Evolutionary conservation across 257 asterid genomes (phyloP).

Genomic region (Cruciata laevipes): DNA sequence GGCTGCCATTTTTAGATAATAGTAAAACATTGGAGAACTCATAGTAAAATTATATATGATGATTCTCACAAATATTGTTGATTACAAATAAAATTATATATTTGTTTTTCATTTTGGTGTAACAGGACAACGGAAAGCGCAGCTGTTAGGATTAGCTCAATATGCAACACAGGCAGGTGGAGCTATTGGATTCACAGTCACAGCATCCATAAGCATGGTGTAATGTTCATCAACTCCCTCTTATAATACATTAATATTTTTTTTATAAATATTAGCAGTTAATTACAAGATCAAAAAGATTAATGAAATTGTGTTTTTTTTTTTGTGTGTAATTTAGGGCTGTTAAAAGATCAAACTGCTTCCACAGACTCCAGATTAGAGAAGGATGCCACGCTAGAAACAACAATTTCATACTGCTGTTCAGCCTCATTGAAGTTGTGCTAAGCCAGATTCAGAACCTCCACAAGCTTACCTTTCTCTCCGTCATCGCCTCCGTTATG

Average conservation of each 20-base stretch:
- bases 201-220: conserved; percentile 36
- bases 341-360: conserved; percentile 49
- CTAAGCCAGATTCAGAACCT: conserved; percentile 60
- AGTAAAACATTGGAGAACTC: too few relatives aligned
- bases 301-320: background rate
- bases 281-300: too few relatives aligned
- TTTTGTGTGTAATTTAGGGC: conserved; percentile 48
- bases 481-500: conserved; percentile 60
- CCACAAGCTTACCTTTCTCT: conserved; percentile 49
- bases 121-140: conserved; percentile 42
- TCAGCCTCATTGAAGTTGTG: conserved; percentile 42
- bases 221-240: conserved; percentile 6
- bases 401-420: conserved; percentile 33
- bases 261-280: too few relatives aligned
- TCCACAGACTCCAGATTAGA: conserved; percentile 39
- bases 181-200: conserved; percentile 30
- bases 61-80: too few relatives aligned
- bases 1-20: background rate
- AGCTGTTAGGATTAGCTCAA: conserved; percentile 32
- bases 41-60: too few relatives aligned
- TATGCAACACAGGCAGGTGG: conserved; percentile 23
- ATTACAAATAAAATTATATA: too few relatives aligned
- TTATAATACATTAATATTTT: too few relatives aligned
- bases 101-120: too few relatives aligned
- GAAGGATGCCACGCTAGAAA: conserved; percentile 36